Base-by-base conservation (phyloP, 2,329 filamentous ascomycete species). In the Cordyceps javanica region DNA sequence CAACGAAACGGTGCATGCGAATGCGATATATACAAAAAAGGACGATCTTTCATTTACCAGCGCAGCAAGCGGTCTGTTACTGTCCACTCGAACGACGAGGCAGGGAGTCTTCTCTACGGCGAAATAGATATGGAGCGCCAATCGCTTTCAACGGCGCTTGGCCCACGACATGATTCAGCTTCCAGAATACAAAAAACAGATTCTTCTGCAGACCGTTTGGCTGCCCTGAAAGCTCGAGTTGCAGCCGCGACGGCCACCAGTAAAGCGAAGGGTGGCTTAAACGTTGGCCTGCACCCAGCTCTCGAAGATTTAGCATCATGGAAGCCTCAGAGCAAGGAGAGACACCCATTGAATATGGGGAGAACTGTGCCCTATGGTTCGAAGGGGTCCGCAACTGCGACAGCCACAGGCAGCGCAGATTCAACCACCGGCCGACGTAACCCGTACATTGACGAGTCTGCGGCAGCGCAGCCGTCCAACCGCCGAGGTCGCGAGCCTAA, bases 381-480 rank as follows among this genome's bases (percentile, higher is more conserved):
- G 53, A 66, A 63, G 49, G 34, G 65, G 64, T 68, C 39, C 68
- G 68, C 45, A 60, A 11, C 45, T 16, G 8, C 26, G 9, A 41
- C n/a, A 44, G 34, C 19, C 30, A 55, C 38, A 44, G 56, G 39
- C 39, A 45, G 38, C 58, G 63, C 38, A 57, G 61, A 28, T 11
- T 36, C 52, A 55, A 52, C 55, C 6, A n/a, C 26, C 13, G 28
- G 28, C 16, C 52, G 61, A 53, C 60, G 55, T 62, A 96, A 96
- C 63, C 91, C 92, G 0, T 97, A 96, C 70, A 92, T 88, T 63
- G 90, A 95, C 66, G 79, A 87, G 8, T 87, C 76, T 62, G 72
- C 86, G 13, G 80, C 82, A n/a, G 75, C 80, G 5, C 84, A 87
- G 78, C 79, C 62, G 75, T 77, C 55, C 67, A 61, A 77, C 71